Conservation (phyloP, 2,329 filamentous ascomycete species). For the Aquanectria penicillioides region DNA sequence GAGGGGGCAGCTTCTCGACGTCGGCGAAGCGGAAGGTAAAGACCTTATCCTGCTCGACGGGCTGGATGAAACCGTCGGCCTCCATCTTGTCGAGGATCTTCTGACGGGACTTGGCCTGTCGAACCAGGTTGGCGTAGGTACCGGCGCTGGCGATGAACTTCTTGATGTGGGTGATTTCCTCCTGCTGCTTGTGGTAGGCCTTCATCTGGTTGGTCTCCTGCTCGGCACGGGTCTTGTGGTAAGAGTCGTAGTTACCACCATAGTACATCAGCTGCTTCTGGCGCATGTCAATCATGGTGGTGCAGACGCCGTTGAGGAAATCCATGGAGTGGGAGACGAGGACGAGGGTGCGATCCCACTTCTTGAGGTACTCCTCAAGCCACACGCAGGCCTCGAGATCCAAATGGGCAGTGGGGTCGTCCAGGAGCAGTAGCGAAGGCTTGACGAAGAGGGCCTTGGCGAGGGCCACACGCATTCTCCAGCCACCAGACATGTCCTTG, state of each 20-base stretch:
- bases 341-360: constrained; percentile 97
- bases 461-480: constrained; percentile 99
- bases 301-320: constrained; percentile 99
- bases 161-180: constrained; percentile 99
- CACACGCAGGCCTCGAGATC: constrained; percentile 99
- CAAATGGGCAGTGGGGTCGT: constrained; percentile 98
- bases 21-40: constrained; percentile 99
- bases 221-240: constrained; percentile 92
- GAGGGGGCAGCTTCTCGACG: constrained; percentile 98
- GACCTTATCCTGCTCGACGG: constrained; percentile 83
- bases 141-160: constrained; percentile 99
- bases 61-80: constrained; percentile 97
- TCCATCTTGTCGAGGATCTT: constrained; percentile 99
- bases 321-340: constrained; percentile 98
- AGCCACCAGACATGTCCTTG: constrained; percentile 99
- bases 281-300: constrained; percentile 99
- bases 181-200: constrained; percentile 98
- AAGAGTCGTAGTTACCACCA: constrained; percentile 99
- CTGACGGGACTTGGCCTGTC: constrained; percentile 98
- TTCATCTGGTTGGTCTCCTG: constrained; percentile 99
- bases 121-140: constrained; percentile 99
- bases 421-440: constrained; percentile 92
- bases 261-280: constrained; percentile 91
- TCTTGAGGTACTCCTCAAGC: constrained; percentile 99
- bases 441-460: constrained; percentile 98